These are phyloP conservation scores for Penicillium capsulatum DNA, from an alignment of 2,329 filamentous ascomycete genomes.

Conservation along the genomic window DNA sequence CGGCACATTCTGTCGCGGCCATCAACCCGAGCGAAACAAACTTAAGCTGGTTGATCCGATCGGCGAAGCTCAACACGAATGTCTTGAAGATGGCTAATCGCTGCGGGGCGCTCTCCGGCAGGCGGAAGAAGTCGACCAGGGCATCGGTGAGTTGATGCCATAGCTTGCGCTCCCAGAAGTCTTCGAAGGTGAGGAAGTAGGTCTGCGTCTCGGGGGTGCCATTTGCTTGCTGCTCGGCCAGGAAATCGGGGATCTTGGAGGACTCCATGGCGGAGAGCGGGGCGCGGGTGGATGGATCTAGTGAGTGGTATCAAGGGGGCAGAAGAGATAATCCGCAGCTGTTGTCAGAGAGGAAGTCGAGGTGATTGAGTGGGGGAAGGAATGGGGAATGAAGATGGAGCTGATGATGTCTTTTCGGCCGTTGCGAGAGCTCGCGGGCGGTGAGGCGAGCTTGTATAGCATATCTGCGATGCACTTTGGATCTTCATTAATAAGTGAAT, in stretches of 20 bases:
- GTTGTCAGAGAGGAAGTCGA: background rate
- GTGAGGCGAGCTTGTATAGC: conserved; percentile 8
- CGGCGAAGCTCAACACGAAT: conserved; percentile 93
- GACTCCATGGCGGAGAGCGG: conserved; percentile 61
- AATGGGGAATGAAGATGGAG: conserved; percentile 13
- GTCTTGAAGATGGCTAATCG: conserved; percentile 87
- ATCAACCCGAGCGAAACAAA: conserved; percentile 85
- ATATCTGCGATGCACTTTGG: conserved; percentile 1
- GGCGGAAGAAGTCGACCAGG: conserved; percentile 81
- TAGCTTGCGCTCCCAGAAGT: conserved; percentile 96
- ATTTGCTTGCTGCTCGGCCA: conserved; percentile 81
- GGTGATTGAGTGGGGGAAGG: background rate
- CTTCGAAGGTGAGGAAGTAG: conserved; percentile 87
- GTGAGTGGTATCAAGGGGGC: background rate
- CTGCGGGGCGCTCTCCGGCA: conserved; percentile 74
- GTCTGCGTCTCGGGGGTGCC: conserved; percentile 84
- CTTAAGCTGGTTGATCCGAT: conserved; percentile 99
- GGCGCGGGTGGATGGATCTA: background rate
- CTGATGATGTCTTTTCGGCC: conserved; percentile 21
- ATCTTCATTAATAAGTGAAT: background rate
- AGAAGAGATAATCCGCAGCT: conserved; percentile 3
- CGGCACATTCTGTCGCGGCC: conserved; percentile 72
- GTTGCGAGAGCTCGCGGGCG: conserved; percentile 16
- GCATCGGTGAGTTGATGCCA: conserved; percentile 97
- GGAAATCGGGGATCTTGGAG: conserved; percentile 86